A percentile compares a stretch with the other conserved stretches of the same genome.
Conservation (phyloP, 73 alveolate genomes). For the Durusdinium trenchii region DNA sequence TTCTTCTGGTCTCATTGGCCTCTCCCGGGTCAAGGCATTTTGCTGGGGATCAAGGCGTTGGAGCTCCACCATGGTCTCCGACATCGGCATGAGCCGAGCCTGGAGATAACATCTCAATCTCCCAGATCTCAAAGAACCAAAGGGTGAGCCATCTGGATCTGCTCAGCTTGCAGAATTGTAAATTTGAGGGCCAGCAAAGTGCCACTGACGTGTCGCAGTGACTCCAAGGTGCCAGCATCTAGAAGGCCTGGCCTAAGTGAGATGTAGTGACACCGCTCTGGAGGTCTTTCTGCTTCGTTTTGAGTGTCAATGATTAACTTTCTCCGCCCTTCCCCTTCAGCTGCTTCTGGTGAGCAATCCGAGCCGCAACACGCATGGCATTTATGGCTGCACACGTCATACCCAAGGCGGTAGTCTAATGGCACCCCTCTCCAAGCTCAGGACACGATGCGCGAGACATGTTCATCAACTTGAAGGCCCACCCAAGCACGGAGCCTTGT, state of each 20-base stretch:
- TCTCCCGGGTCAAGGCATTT: no score
- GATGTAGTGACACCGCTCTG: not conserved
- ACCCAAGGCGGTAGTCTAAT: not conserved
- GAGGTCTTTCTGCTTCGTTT: no score
- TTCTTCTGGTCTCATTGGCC: no score
- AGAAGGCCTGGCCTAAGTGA: slow-evolving; percentile 12
- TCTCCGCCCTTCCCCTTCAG: no score
- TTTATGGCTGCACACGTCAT: no score
- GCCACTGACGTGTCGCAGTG: not conserved
- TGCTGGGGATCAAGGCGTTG: no score
- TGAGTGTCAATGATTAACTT: no score
- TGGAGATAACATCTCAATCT: not conserved
- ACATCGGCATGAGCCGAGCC: slow-evolving; percentile 41
- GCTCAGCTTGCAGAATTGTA: not conserved
- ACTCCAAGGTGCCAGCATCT: not conserved
- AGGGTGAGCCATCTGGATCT: not conserved
- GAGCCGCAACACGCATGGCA: no score
- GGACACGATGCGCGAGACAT: not conserved
- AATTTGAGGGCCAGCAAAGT: not conserved
- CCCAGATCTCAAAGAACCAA: not conserved
- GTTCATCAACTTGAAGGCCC: slow-evolving; percentile 91
- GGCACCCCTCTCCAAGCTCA: not conserved
- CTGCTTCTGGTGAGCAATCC: no score
- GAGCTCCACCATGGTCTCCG: slow-evolving; percentile 25
- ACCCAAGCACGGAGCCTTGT: slow-evolving; percentile 94